Evolutionary conservation across 192 early-diverging fungal genomes (phyloP).

Genomic region (Paraglomus brasilianum): DNA sequence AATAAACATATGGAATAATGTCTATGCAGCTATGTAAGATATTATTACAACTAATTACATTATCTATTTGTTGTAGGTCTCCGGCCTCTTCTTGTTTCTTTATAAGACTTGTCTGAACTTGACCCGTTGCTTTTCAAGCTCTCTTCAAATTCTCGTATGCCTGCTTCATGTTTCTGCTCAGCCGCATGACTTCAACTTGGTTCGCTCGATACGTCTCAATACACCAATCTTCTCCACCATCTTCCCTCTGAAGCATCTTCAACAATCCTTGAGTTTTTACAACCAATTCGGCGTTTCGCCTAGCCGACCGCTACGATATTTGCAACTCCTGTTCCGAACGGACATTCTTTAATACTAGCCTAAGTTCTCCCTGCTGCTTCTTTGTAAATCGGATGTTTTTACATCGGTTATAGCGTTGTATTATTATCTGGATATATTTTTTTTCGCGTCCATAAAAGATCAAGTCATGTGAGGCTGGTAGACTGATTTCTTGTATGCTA

Average conservation of each 20-base stretch:
- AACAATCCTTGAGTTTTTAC: conserved; percentile 22
- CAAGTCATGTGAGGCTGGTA: no score
- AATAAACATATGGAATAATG: no score
- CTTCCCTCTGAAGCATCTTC: conserved; percentile 19
- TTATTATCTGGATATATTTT: conserved; percentile 22
- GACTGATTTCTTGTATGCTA: background rate
- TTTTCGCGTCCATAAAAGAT: conserved; percentile 42
- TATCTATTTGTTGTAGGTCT: conserved; percentile 41
- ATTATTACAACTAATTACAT: conserved; percentile 15
- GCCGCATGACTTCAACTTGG: conserved; percentile 30
- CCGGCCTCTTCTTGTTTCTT: conserved; percentile 51
- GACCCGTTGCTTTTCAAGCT: conserved; percentile 37
- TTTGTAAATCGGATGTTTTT: conserved; percentile 36
- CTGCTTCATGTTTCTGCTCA: conserved; percentile 21
- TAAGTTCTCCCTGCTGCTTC: conserved; percentile 35
- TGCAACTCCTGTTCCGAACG: conserved; percentile 34
- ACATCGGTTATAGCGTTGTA: background rate
- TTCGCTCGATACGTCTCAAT: conserved; percentile 36
- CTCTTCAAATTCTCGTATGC: conserved; percentile 35
- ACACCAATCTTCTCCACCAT: background rate
- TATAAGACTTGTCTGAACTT: conserved; percentile 36
- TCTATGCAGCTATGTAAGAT: no score
- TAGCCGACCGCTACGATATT: background rate
- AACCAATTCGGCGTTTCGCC: conserved; percentile 24
- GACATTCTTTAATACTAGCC: conserved; percentile 30